phyloP scores from a whole-genome alignment of 768 basidiomycete species.

The Suillus hirtellus region DNA sequence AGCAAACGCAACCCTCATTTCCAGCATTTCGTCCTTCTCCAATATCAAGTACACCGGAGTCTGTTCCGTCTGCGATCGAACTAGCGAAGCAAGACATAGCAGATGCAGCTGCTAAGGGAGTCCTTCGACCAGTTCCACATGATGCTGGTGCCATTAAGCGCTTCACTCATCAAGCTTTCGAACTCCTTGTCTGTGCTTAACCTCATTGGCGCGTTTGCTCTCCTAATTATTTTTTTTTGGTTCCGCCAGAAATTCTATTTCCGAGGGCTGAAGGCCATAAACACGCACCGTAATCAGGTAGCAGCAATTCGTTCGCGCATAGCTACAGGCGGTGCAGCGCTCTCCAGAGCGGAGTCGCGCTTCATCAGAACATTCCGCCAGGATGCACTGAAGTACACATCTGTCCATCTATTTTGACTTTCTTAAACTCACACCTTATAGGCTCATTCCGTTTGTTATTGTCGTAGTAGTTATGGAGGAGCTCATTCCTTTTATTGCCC shows the following conservation, averaged over 20 bases:
- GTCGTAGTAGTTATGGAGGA: constrained; percentile 79
- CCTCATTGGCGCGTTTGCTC: neutral
- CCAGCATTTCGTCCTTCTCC: constrained; percentile 26
- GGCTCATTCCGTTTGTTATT: constrained; percentile 77
- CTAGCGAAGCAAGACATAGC: constrained; percentile 61
- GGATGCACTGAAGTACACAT: constrained; percentile 68
- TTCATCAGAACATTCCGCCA: constrained; percentile 65
- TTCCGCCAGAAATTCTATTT: constrained; percentile 76
- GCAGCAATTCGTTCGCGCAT: constrained; percentile 56
- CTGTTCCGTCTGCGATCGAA: constrained; percentile 40
- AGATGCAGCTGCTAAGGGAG: constrained; percentile 67
- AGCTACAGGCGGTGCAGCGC: constrained; percentile 55
- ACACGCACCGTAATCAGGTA: constrained; percentile 57
- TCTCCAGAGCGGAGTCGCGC: constrained; percentile 68
- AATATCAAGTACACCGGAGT: constrained; percentile 17
- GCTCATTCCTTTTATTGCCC: constrained; percentile 77
- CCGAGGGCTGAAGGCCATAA: constrained; percentile 71
- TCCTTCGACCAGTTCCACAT: constrained; percentile 64
- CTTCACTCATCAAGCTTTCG: constrained; percentile 48
- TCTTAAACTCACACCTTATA: constrained; percentile 16
- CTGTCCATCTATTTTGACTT: neutral
- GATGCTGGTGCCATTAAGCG: constrained; percentile 57
- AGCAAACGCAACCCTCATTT: constrained; percentile 27
- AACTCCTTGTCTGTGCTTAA: constrained; percentile 41
- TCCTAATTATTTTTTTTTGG: constrained; percentile 7